phyloP scores from a whole-genome alignment of 1,284 basidiomycete species.

The Gymnopus androsaceus region DNA sequence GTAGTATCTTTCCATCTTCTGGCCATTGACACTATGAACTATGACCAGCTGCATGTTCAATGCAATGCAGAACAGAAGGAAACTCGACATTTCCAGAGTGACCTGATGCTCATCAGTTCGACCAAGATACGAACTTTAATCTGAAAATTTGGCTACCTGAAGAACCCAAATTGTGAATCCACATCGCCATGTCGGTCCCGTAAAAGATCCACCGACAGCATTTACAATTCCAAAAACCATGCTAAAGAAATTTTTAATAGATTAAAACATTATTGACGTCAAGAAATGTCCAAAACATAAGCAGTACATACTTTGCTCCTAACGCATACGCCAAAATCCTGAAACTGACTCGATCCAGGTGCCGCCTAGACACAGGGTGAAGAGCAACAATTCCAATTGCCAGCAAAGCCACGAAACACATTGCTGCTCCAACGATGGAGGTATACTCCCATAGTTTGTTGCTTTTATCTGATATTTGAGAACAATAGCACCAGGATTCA shows the following conservation, averaged over 20 bases:
- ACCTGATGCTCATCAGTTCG: conserved; percentile 9
- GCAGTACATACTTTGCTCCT: conserved; percentile 20
- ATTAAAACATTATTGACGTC: background rate
- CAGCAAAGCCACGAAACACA: conserved; percentile 23
- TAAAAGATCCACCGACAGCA: conserved; percentile 19
- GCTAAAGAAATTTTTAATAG: conserved; percentile 10
- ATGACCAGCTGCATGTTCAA: conserved; percentile 20
- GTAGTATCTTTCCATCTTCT: conserved; percentile 18
- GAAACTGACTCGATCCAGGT: conserved; percentile 24
- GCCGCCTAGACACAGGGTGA: conserved; percentile 19
- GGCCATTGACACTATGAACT: conserved; percentile 16
- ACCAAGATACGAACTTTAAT: background rate
- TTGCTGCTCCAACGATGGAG: conserved; percentile 20
- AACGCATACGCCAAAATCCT: conserved; percentile 21
- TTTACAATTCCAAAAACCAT: conserved; percentile 22
- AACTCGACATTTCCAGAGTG: conserved; percentile 22
- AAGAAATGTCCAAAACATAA: too few relatives aligned
- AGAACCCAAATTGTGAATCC: conserved; percentile 21
- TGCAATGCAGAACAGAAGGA: conserved; percentile 20
- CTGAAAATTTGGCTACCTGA: conserved; percentile 12
- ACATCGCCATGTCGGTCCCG: conserved; percentile 16
- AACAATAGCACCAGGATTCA: too few relatives aligned
- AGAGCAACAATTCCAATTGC: conserved; percentile 14
- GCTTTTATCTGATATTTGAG: too few relatives aligned
- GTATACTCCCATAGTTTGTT: conserved; percentile 21